A percentile compares a stretch with the other conserved stretches of the same genome.
phyloP scores from a whole-genome alignment of 768 basidiomycete species.

The Termitomyces eurrhizus region DNA sequence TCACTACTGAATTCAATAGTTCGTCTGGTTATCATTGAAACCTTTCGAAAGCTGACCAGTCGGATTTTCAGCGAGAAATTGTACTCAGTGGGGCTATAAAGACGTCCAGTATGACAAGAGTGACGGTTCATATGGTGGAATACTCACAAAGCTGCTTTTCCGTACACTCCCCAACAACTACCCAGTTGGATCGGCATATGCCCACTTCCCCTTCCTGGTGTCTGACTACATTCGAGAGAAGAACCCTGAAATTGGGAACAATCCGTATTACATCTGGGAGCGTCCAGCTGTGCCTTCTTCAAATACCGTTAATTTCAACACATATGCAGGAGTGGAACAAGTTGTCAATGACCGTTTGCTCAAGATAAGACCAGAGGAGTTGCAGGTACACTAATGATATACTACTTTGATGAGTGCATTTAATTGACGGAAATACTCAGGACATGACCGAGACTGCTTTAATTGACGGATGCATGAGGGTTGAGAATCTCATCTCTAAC shows the following conservation, averaged over 20 bases:
- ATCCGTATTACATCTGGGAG: conserved; percentile 53
- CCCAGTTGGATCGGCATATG: conserved; percentile 60
- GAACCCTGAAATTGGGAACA: conserved; percentile 25
- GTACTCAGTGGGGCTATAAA: conserved; percentile 77
- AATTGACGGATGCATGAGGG: conserved; percentile 1
- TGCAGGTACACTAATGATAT: conserved; percentile 17
- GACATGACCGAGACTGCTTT: background rate
- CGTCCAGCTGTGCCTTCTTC: conserved; percentile 34
- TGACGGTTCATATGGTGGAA: conserved; percentile 74
- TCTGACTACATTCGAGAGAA: conserved; percentile 46
- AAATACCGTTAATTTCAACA: conserved; percentile 24
- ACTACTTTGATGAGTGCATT: background rate
- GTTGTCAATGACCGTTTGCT: conserved; percentile 32
- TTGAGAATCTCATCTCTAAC: conserved; percentile 13
- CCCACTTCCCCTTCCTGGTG: conserved; percentile 78
- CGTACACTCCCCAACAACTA: conserved; percentile 68
- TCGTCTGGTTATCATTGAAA: conserved; percentile 21
- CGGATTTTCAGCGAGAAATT: conserved; percentile 50
- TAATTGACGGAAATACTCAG: conserved; percentile 4
- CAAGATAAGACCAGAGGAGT: conserved; percentile 21
- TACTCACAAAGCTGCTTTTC: conserved; percentile 72
- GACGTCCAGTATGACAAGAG: conserved; percentile 60
- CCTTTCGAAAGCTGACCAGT: background rate
- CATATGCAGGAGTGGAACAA: conserved; percentile 28
- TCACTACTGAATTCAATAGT: conserved; percentile 78